Evolutionary conservation across 129 eudicot species (phyloP), one percentile per base, ranked within the genome.

Genomic region (Ambrosia artemisiifolia): DNA sequence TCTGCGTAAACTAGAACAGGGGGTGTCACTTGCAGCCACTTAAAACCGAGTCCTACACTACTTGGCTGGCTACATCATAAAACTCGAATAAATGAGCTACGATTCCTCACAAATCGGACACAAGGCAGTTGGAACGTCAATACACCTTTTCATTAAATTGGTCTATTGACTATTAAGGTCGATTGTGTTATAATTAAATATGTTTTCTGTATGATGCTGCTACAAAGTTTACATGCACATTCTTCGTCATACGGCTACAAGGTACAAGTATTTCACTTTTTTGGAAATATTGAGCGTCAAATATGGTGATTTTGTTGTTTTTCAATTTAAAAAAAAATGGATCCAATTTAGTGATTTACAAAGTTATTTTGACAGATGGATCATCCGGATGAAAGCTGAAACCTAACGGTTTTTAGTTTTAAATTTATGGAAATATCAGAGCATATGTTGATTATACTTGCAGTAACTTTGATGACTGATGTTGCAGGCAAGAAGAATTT

Each of bases 401-500:
- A 3, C 30, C 43, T 38, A 3, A 5, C 1, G 28, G 28, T 1
- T 24, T 24, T 24, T 24, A 24, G 28, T 38, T 36, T 3, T 5
- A 5, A 36, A 36, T 36, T 36, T 36, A 36, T 36, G 7, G 42
- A 36, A 36, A 5, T 36, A 36, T 36, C 42, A 36, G 42, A 36
- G 42, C 42, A 36, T 36, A 36, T 36, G 7, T 36, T 36, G 42
- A 36, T 36, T 36, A 36, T 35, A 53, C 30, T 48, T 59, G 28
- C 43, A 48, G 51, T 44, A n/a, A 44, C 36, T 67, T 57, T 46
- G 32, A 35, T 69, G 69, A 16, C 56, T 50, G 19, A 48, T 64
- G 67, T 62, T 87, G 74, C 79, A 92, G 98, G 84, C 98, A 89
- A 85, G 83, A 92, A 82, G 80, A 92, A 72, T 92, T 87, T 80